Evolutionary conservation across 2,329 filamentous ascomycete species (phyloP).

Genomic region (Pestalotiopsis sp.): DNA sequence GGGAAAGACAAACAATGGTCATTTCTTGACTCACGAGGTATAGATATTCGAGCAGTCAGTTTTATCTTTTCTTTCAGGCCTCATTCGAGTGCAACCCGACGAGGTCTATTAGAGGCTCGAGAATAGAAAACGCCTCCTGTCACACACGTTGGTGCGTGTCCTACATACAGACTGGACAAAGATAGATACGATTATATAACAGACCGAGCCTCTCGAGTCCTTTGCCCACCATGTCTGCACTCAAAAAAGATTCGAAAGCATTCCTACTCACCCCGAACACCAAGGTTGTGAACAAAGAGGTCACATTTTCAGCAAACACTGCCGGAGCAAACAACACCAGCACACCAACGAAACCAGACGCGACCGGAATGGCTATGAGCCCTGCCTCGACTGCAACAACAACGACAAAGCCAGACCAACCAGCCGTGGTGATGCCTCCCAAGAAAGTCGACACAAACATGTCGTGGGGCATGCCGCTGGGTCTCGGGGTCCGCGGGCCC

Average conservation of each 20-base stretch:
- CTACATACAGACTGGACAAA: not conserved
- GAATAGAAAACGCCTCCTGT: not conserved
- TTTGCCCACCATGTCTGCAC: not conserved
- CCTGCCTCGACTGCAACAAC: not conserved
- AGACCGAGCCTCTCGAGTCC: not conserved
- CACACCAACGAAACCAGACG: not conserved
- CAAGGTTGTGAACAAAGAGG: not conserved
- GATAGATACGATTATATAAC: not conserved
- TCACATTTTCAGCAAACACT: not conserved
- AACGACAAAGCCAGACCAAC: not conserved
- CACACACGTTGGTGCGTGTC: not conserved
- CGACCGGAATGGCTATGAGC: not conserved
- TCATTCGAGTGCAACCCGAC: not conserved
- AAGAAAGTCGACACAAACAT: slow-evolving; percentile 31
- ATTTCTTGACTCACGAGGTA: not conserved
- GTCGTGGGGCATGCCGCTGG: slow-evolving; percentile 40
- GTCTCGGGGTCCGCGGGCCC: slow-evolving; percentile 34
- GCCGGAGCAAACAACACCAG: not conserved
- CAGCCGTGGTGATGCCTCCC: not conserved
- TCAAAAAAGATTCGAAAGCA: slow-evolving; percentile 1
- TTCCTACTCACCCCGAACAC: not conserved
- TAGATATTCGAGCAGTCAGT: not conserved
- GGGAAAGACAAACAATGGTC: not conserved
- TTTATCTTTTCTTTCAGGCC: not conserved
- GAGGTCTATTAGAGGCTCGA: not conserved